Base-by-base conservation (phyloP, 2,329 filamentous ascomycete species). In the Clonostachys sp. region DNA sequence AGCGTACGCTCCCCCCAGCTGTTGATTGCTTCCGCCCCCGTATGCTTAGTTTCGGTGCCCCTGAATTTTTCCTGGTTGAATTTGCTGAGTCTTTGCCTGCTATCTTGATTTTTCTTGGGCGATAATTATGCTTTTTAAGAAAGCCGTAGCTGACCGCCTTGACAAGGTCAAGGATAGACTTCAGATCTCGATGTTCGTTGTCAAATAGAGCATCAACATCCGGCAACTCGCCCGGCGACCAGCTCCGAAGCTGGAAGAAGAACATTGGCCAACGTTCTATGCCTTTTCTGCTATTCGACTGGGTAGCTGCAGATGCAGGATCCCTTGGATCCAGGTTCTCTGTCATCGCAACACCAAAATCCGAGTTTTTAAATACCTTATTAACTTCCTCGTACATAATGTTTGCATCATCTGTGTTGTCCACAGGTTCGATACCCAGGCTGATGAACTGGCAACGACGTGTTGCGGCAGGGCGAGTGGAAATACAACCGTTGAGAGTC, bases 261-360 rank as follows among this genome's bases (percentile, higher is more conserved):
- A 96, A 97, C 84, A 92, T 92, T 0, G 92, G 91, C 83, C 89
- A 94, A 45, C 82, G 79, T 57, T 96, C 90, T 10, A 91, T 71
- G 1, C 83, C 76, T 60, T 89, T 92, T 75, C 12, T 67, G 65
- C 57, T 73, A 81, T 36, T 53, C 18, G 78, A 54, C 49, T 83
- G 78, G 52, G 67, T 75, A 34, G 62, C 67, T 2, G 73, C 78
- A 47, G 72, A 78, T 2, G 65, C 65, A 38, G 65, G 62, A 6
- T 39, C 36, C 36, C 36, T 39, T 18, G 14, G 14, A 18, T 18
- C 17, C 12, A 39, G 17, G 2, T 78, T 73, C 17, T 85, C 82
- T 5, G 72, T 64, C 24, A 30, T 30, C 2, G 8, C 24, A 1
- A 72, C 65, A 0, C 90, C 89, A 66, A 97, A 99, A 49, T 74